Percentiles rank a stretch among this genome's conserved stretches.
These are phyloP conservation scores for Geranomyces variabilis DNA, from an alignment of 192 early-diverging fungal genomes.

Conservation along the genomic window DNA sequence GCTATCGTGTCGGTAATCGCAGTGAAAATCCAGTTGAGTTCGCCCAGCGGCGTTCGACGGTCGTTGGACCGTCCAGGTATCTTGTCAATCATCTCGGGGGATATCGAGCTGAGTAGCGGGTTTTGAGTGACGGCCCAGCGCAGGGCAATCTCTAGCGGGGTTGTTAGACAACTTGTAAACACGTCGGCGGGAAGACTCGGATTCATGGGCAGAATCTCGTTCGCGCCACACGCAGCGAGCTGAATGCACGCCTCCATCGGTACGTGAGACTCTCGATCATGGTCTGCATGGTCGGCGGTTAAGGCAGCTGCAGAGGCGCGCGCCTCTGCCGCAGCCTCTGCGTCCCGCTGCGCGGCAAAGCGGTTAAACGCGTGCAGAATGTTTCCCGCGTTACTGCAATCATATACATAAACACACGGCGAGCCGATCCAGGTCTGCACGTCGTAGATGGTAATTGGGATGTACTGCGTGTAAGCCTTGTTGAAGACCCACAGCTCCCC, in stretches of 20 bases:
- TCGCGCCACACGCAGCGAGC: slow-evolving; percentile 84
- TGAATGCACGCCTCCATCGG: slow-evolving; percentile 84
- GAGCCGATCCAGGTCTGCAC: slow-evolving; percentile 94
- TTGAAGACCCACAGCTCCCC: slow-evolving; percentile 99
- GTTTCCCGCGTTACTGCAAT: slow-evolving; percentile 91
- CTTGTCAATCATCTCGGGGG: slow-evolving; percentile 83
- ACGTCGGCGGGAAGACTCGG: slow-evolving; percentile 95
- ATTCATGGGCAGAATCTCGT: slow-evolving; percentile 88
- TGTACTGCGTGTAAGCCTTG: slow-evolving; percentile 97
- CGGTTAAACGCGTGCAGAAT: slow-evolving; percentile 87
- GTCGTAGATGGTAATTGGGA: slow-evolving; percentile 89
- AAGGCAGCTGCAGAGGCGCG: background rate
- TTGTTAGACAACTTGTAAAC: slow-evolving; percentile 95
- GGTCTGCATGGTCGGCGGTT: background rate
- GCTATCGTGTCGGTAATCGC: slow-evolving; percentile 98
- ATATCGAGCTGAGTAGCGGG: slow-evolving; percentile 72
- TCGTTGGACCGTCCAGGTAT: slow-evolving; percentile 88
- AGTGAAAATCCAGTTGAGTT: slow-evolving; percentile 99
- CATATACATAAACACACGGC: slow-evolving; percentile 95
- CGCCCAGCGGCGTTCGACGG: slow-evolving; percentile 91
- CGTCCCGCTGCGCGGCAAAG: slow-evolving; percentile 84
- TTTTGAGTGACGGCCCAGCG: slow-evolving; percentile 90
- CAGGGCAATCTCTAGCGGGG: slow-evolving; percentile 91
- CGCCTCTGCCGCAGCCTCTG: slow-evolving; percentile 51
- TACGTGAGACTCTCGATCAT: slow-evolving; percentile 9